These are phyloP conservation scores for Colletotrichum lini DNA, from an alignment of 2,329 filamentous ascomycete species.

Conservation along the genomic window DNA sequence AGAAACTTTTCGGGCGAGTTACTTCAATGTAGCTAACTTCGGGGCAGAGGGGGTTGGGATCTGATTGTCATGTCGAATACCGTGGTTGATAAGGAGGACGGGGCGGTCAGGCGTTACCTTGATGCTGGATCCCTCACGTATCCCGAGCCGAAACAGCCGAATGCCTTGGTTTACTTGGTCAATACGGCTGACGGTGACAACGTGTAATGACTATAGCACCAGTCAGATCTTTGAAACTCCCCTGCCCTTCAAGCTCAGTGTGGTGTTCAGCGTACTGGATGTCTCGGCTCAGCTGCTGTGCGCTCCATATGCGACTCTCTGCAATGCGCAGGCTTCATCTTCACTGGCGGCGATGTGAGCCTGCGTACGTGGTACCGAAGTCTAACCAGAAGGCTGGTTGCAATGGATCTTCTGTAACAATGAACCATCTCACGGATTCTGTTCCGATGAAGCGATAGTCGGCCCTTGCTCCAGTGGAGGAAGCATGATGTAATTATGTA, in stretches of 20 bases:
- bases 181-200: slow-evolving; percentile 73
- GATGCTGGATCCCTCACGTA: slow-evolving; percentile 63
- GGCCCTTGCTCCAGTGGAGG: neutral
- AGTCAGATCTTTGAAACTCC: neutral
- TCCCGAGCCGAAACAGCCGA: slow-evolving; percentile 75
- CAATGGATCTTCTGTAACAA: neutral
- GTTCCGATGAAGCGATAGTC: neutral
- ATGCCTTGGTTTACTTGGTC: slow-evolving; percentile 76
- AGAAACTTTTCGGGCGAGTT: slow-evolving; percentile 70
- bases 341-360: neutral
- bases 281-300: slow-evolving; percentile 81
- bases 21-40: neutral
- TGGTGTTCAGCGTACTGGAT: slow-evolving; percentile 58
- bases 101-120: slow-evolving; percentile 57
- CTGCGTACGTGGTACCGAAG: neutral
- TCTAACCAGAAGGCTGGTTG: neutral
- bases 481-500: neutral
- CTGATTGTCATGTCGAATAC: neutral
- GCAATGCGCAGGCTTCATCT: slow-evolving; percentile 9
- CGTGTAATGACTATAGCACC: slow-evolving; percentile 65
- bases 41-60: neutral
- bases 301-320: slow-evolving; percentile 73
- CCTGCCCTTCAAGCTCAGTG: neutral
- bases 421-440: neutral
- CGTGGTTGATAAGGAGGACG: neutral